A percentile compares a stretch with the other conserved stretches of the same genome.
Evolutionary conservation across 306 rosid genomes (phyloP).

Genomic region (Cicer yamashitae): DNA sequence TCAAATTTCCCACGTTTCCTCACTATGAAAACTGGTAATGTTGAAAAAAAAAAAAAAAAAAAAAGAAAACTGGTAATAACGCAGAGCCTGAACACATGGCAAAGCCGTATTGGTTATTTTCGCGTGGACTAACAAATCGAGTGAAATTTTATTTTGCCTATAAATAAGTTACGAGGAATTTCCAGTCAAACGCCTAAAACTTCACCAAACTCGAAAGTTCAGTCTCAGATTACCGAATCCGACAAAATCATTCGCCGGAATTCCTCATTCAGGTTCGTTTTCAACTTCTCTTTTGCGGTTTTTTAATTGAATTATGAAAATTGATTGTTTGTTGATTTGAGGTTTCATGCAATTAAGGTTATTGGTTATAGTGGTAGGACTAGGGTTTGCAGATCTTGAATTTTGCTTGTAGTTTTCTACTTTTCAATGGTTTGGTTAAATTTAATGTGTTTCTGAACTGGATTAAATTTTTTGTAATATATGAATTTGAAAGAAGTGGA

Average conservation of each 20-base stretch:
- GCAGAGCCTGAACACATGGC: constrained; percentile 24
- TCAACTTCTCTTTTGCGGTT: background rate
- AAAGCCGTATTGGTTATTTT: background rate
- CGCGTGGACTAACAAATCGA: constrained; percentile 31
- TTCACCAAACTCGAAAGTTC: constrained; percentile 15
- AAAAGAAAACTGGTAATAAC: too few relatives aligned
- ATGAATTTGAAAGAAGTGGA: background rate
- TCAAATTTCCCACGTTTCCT: too few relatives aligned
- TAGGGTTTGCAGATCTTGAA: constrained; percentile 24
- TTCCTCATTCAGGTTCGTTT: constrained; percentile 26
- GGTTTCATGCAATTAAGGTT: background rate
- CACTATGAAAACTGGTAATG: background rate
- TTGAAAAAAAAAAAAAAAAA: background rate
- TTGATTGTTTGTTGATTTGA: background rate
- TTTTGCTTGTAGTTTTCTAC: constrained; percentile 14
- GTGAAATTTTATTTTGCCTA: background rate
- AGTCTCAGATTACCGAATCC: constrained; percentile 31
- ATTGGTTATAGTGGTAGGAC: background rate
- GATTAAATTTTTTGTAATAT: background rate
- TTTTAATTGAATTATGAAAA: background rate
- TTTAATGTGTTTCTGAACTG: background rate
- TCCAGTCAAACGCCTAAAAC: background rate
- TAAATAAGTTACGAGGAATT: background rate
- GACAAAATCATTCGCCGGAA: background rate
- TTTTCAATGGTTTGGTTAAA: background rate